Evolutionary conservation across 2,329 filamentous ascomycete species (phyloP).

Genomic region (Fusarium proliferatum): DNA sequence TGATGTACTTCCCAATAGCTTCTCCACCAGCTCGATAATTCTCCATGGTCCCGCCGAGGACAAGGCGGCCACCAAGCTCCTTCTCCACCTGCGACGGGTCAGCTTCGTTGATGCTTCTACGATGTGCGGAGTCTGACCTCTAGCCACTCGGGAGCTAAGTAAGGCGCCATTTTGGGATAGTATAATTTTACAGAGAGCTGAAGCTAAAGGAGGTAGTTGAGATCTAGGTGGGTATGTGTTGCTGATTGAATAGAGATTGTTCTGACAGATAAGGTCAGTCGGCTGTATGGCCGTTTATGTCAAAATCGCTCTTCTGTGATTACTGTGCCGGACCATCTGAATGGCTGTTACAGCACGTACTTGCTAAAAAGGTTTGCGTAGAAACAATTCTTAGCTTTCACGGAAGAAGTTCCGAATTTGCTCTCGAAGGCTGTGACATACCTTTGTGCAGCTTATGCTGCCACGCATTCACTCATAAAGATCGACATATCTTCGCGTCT

Average conservation of each 20-base stretch:
- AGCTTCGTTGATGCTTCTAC: background rate
- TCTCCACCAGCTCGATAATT: background rate
- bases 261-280: fast-evolving
- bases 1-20: background rate
- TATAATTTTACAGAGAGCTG: fast-evolving
- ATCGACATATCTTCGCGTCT: background rate
- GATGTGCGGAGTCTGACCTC: fast-evolving
- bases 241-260: background rate
- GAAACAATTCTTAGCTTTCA: background rate
- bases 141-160: background rate
- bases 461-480: background rate
- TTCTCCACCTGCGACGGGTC: background rate
- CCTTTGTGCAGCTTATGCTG: background rate
- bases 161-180: background rate
- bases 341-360: too few relatives aligned
- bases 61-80: background rate
- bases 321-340: background rate
- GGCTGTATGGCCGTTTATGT: background rate
- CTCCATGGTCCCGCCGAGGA: background rate
- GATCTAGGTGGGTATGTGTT: too few relatives aligned
- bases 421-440: background rate
- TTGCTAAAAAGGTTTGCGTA: too few relatives aligned
- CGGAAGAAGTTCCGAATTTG: background rate
- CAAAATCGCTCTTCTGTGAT: fast-evolving
- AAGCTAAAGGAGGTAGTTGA: fast-evolving